Evolutionary conservation across 495 filamentous ascomycete species (phyloP).

Genomic region (Evernia prunastri): DNA sequence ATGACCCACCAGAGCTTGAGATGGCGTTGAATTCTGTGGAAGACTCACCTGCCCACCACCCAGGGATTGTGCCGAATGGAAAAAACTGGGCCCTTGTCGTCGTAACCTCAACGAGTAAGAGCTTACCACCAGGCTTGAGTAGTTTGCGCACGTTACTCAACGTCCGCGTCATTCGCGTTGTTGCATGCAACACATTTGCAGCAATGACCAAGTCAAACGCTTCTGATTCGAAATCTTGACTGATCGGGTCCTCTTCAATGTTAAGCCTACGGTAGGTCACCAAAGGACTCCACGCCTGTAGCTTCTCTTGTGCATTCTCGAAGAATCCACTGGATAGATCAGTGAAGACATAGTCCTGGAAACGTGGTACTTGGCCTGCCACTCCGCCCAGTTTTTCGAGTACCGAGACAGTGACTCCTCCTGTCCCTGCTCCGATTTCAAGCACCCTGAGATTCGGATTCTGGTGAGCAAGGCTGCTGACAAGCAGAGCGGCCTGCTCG

Average conservation of each 20-base stretch:
- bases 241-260: slow-evolving; percentile 40
- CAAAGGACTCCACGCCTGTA: slow-evolving; percentile 29
- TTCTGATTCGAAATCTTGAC: slow-evolving; percentile 43
- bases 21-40: background rate
- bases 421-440: slow-evolving; percentile 50
- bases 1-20: slow-evolving; percentile 14
- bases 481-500: slow-evolving; percentile 5
- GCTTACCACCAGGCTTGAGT: slow-evolving; percentile 36
- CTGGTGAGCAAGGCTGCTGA: slow-evolving; percentile 31
- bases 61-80: slow-evolving; percentile 32
- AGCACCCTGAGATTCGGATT: slow-evolving; percentile 40
- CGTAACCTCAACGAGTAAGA: slow-evolving; percentile 37
- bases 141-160: slow-evolving; percentile 32
- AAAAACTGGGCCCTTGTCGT: slow-evolving; percentile 17
- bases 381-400: slow-evolving; percentile 5
- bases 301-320: slow-evolving; percentile 38
- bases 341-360: slow-evolving; percentile 32
- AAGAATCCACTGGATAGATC: slow-evolving; percentile 48
- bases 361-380: background rate
- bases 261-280: slow-evolving; percentile 38
- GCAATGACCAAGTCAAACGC: slow-evolving; percentile 50
- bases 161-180: slow-evolving; percentile 32
- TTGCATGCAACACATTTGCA: slow-evolving; percentile 44
- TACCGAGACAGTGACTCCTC: slow-evolving; percentile 18
- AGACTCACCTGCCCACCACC: slow-evolving; percentile 41